phyloP scores from a whole-genome alignment of 768 basidiomycete species.

The Boletus barrowsii region DNA sequence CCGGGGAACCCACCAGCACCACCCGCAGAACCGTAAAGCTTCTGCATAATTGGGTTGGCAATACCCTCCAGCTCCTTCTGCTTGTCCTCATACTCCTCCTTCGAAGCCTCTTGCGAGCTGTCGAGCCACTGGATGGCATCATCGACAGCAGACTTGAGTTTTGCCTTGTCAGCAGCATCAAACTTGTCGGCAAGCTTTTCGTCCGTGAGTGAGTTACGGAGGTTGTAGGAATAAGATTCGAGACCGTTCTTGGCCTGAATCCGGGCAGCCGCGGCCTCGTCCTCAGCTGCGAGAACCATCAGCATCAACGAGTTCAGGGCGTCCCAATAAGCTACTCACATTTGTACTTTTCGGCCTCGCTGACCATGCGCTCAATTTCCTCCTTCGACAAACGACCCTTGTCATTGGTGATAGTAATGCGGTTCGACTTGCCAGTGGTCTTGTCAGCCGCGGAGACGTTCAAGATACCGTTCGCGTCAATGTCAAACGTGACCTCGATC shows the following conservation, averaged over 20 bases:
- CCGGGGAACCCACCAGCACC: conserved; percentile 55
- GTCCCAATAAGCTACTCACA: conserved; percentile 36
- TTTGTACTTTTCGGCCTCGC: conserved; percentile 92
- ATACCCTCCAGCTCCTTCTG: conserved; percentile 90
- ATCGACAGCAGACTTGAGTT: conserved; percentile 77
- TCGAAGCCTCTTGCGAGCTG: conserved; percentile 81
- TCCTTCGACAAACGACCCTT: conserved; percentile 97
- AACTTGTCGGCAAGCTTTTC: conserved; percentile 88
- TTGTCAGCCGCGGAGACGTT: conserved; percentile 96
- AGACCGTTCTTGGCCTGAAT: conserved; percentile 87
- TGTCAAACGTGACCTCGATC: conserved; percentile 96
- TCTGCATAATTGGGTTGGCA: conserved; percentile 74
- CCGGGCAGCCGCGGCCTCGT: conserved; percentile 80
- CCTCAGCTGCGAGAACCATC: conserved; percentile 54
- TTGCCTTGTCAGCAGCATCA: conserved; percentile 79
- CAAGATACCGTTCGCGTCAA: conserved; percentile 94
- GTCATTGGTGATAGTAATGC: conserved; percentile 94
- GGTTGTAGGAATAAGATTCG: conserved; percentile 94
- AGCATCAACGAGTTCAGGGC: conserved; percentile 5
- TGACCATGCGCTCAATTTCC: conserved; percentile 97
- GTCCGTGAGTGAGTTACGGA: conserved; percentile 83
- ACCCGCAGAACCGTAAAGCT: conserved; percentile 62
- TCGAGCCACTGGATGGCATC: conserved; percentile 88
- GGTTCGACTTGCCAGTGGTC: conserved; percentile 94
- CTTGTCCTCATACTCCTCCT: conserved; percentile 90